Base-by-base conservation (phyloP, 2,329 filamentous ascomycete genomes). In the Apiospora marii region DNA sequence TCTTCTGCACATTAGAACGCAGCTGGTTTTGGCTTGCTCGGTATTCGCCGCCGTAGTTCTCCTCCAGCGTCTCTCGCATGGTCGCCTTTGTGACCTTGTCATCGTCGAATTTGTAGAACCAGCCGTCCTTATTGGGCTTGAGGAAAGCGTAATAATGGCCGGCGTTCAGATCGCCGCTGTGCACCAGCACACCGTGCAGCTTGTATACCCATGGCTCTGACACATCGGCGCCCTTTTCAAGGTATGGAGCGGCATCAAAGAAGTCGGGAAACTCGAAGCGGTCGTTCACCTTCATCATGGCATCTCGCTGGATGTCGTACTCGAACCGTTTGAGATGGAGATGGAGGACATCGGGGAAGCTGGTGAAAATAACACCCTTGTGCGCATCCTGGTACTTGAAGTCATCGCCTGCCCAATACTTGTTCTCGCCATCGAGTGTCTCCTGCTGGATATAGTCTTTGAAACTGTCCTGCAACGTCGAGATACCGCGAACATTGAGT, bases 241-340 rank as follows among this genome's bases (percentile, higher is more conserved):
- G 90, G 80, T 96, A 99, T 0, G 95, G 95, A 0, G 93, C 87
- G 8, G 95, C 94, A 80, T 97, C 94, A 78, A 95, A 94, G 72
- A 90, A 85, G 73, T 97, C 94, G 0, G 94, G 94, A 76, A 96
- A 97, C 79, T 97, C 94, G 84, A 96, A 96, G 72, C 94, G 91
- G 78, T 97, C 94, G 79, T 97, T 97, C 81, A 99, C 95, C 85
- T 99, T 99, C 93, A 97, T 98, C 94, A 98, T 98, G 75, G 94
- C 95, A 80, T 98, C 96, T 77, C 94, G 91, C 77, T 97, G 93
- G 78, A 98, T 93, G 83, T 99, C 96, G 84, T 99, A 99, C 81
- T 99, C 95, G 82, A 99, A 99, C 70, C 96, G 93, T 85, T 98
- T 98, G 73, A 99, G 89, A 82, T 99, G 96, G 58, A 99, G 87